Base-by-base conservation (phyloP, 345 rosid genomes). In the Clarkia xantiana region DNA sequence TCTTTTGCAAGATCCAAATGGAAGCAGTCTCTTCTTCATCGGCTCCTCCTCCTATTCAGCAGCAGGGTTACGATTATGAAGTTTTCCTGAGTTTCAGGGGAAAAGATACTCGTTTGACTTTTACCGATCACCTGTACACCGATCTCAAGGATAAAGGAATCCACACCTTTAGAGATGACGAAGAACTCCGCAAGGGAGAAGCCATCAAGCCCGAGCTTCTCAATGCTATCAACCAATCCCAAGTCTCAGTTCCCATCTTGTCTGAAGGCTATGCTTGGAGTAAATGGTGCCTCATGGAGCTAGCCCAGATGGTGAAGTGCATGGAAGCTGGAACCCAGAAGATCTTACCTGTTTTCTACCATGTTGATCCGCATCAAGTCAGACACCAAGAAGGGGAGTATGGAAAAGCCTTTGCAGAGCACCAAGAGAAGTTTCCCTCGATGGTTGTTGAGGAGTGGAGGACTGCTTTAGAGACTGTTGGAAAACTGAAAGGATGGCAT, bases 31-130 rank as follows among this genome's bases (percentile, higher is more conserved):
- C 29, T 23, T 23, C 29, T 23, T 23, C 29, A 2, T 23, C 29
- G 3, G 29, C 29, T 23, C 29, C 29, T 23, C 29, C 29, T 23
- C 0, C 0, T 23, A 23, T 23, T 23, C 29, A 3, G 29, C 0
- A 0, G 29, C 29, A 23, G 29, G 54, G 42, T 5, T 16, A 34
- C 17, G 12, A 0, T 4, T 45, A 6, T 45, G 49, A 45, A 8
- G 49, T 45, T 45, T 45, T 45, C 22, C 11, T 45, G 13, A 45
- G 49, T 19, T 45, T 45, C 22, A 45, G 49, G 49, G 49, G 49
- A 17, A 4, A 19, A 14, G 49, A 45, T 14, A 16, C 10, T 17
- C 49, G 49, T 0, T 1, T 1, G 11, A 11, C n/a, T 8, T 45
- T 45, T 14, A 45, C 20, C 3, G 49, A 45, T 23, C 10, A 13